Evolutionary conservation across 1,284 basidiomycete species (phyloP).

Genomic region (Irpex sp.): DNA sequence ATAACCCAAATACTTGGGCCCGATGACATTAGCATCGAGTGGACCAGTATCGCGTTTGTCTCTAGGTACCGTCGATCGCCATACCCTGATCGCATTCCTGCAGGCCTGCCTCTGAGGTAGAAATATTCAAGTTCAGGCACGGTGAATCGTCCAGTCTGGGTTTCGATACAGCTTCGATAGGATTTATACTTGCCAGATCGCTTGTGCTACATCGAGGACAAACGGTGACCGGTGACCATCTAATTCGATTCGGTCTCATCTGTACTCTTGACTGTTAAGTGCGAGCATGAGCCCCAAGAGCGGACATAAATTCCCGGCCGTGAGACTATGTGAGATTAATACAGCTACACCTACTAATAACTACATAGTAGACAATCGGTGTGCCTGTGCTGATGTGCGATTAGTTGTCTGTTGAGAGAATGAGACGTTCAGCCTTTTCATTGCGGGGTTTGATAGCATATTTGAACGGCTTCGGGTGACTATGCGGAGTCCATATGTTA

Average conservation of each 20-base stretch:
- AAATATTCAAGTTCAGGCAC: background rate
- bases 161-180: too few species aligned
- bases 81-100: too few species aligned
- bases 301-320: too few species aligned
- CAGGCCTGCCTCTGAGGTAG: background rate
- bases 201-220: too few species aligned
- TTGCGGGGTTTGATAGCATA: conserved; percentile 10
- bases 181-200: too few species aligned
- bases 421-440: background rate
- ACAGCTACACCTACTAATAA: background rate
- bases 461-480: conserved; percentile 39
- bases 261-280: too few species aligned
- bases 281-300: too few species aligned
- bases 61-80: background rate
- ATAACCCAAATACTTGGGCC: background rate
- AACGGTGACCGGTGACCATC: too few species aligned
- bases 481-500: conserved; percentile 13
- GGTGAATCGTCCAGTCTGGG: too few species aligned
- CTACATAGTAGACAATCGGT: background rate
- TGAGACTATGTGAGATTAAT: background rate
- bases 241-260: too few species aligned
- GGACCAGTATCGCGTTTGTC: background rate
- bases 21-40: background rate
- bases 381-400: background rate
- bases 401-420: background rate